Evolutionary conservation across 1,139 yeast genomes (phyloP), one percentile per base, ranked within the genome.

Genomic region (Casaregolazyma lundiana): DNA sequence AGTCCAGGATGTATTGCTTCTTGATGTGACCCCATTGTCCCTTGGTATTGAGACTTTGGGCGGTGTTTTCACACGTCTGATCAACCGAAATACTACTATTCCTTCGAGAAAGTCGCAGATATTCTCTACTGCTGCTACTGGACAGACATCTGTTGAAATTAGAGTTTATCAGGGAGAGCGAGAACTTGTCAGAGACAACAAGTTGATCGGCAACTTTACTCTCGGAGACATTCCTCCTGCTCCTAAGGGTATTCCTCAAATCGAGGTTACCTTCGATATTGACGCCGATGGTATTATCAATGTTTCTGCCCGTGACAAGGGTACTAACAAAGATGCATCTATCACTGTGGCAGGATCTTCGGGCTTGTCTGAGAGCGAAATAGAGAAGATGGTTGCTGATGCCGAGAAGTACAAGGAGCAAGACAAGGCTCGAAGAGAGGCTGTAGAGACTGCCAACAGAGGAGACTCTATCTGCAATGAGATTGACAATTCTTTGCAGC

Each of bases 91-190:
- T 81, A 88, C 97, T 55, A 89, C 97, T 51, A 89, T 92, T 56
- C 98, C 98, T 69, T 90, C 96, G 62, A 88, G 90, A 78, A 89
- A 89, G 76, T 84, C 96, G 42, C 97, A 92, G 75, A 81, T 89
- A 63, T 92, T 90, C 85, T 90, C 97, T 45, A 92, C 98, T 64
- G 97, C 97, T 58, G 95, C 96, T 60, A 90, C 95, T 65, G 97
- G 97, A 67, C 98, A 92, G 78, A 90, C 97, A 52, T 88, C 97
- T 59, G 97, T 92, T 59, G 97, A 90, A 75, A 90, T 92, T 71
- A 84, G 97, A 76, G 97, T 92, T 50, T 92, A 87, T 96, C 97
- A 92, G 78, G 98, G 98, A 78, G 98, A 92, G 79, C 87, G 98
- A 80, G 97, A 92, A 74, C 83, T 92, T 66, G 96, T 94, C 64